Percentiles rank a stretch among this genome's conserved stretches.
Conservation (phyloP, 805 yeast species). For the Cyberlindnera samutprakarnensis region DNA sequence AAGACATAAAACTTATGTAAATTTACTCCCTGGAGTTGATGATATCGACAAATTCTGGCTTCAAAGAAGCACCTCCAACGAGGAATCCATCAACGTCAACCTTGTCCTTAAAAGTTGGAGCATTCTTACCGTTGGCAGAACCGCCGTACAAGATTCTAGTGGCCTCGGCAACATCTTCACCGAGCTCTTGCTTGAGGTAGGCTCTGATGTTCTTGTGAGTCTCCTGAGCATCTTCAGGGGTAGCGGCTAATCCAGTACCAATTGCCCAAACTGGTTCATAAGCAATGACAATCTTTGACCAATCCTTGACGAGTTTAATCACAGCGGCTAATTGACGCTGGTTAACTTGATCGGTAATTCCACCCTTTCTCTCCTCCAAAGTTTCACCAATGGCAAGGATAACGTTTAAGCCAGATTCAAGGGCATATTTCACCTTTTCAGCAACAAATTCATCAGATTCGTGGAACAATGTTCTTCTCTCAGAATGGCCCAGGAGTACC, state of each 20-base stretch:
- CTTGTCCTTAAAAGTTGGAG: slow-evolving; percentile 84
- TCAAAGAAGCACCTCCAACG: slow-evolving; percentile 98
- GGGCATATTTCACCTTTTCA: slow-evolving; percentile 88
- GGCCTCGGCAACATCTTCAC: slow-evolving; percentile 65
- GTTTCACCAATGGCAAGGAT: slow-evolving; percentile 98
- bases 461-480: slow-evolving; percentile 90
- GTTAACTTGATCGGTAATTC: slow-evolving; percentile 78
- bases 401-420: slow-evolving; percentile 83
- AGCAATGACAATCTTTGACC: slow-evolving; percentile 90
- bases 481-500: slow-evolving; percentile 97
- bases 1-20: background rate
- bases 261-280: slow-evolving; percentile 99
- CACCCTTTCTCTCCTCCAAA: slow-evolving; percentile 87
- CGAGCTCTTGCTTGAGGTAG: slow-evolving; percentile 70
- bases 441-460: slow-evolving; percentile 91
- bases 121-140: slow-evolving; percentile 93
- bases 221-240: slow-evolving; percentile 96
- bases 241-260: slow-evolving; percentile 98
- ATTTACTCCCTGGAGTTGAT: slow-evolving; percentile 78
- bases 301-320: slow-evolving; percentile 71
- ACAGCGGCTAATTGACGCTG: slow-evolving; percentile 89
- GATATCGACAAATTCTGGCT: slow-evolving; percentile 96
- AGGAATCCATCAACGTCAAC: slow-evolving; percentile 95
- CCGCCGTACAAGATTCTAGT: slow-evolving; percentile 97
- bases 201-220: slow-evolving; percentile 86